These are phyloP conservation scores for Penicillium herquei DNA, from an alignment of 495 filamentous ascomycete genomes.

Conservation along the genomic window DNA sequence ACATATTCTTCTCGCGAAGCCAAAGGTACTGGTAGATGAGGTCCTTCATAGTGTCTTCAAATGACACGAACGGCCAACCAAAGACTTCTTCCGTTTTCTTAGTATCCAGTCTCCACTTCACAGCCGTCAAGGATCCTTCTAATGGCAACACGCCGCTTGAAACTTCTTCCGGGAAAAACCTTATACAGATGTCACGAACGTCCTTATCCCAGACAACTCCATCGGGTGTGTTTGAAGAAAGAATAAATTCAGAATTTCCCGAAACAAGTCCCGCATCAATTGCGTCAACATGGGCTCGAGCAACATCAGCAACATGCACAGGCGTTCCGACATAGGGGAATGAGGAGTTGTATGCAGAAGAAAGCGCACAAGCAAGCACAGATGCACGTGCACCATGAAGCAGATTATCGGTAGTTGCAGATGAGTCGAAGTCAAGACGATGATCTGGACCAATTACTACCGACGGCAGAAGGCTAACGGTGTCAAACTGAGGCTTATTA, in stretches of 20 bases:
- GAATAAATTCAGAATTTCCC: slow-evolving; percentile 20
- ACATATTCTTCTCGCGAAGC: no score
- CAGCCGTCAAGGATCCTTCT: slow-evolving; percentile 34
- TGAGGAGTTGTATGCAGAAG: slow-evolving; percentile 7
- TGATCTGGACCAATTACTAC: slow-evolving; percentile 23
- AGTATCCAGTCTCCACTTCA: slow-evolving; percentile 39
- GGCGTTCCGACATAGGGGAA: slow-evolving; percentile 20
- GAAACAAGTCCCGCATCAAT: slow-evolving; percentile 10
- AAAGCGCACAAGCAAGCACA: slow-evolving; percentile 15
- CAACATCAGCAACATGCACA: slow-evolving; percentile 27
- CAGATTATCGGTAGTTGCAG: slow-evolving; percentile 6
- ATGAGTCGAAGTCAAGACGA: slow-evolving; percentile 7
- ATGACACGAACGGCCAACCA: slow-evolving; percentile 43
- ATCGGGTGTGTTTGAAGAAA: slow-evolving; percentile 17
- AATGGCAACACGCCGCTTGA: slow-evolving; percentile 34
- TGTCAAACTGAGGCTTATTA: slow-evolving; percentile 20
- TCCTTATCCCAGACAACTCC: slow-evolving; percentile 42
- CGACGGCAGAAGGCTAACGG: slow-evolving; percentile 18
- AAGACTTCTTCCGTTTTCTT: slow-evolving; percentile 43
- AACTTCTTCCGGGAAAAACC: slow-evolving; percentile 41
- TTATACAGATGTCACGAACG: slow-evolving; percentile 33
- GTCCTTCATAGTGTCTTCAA: slow-evolving; percentile 44
- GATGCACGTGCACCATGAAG: slow-evolving; percentile 15
- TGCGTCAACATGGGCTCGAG: slow-evolving; percentile 26
- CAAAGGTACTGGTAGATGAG: slow-evolving; percentile 24